These are phyloP conservation scores for Yamadazyma siamensis DNA, from an alignment of 1,139 yeast species.

Conservation along the genomic window DNA sequence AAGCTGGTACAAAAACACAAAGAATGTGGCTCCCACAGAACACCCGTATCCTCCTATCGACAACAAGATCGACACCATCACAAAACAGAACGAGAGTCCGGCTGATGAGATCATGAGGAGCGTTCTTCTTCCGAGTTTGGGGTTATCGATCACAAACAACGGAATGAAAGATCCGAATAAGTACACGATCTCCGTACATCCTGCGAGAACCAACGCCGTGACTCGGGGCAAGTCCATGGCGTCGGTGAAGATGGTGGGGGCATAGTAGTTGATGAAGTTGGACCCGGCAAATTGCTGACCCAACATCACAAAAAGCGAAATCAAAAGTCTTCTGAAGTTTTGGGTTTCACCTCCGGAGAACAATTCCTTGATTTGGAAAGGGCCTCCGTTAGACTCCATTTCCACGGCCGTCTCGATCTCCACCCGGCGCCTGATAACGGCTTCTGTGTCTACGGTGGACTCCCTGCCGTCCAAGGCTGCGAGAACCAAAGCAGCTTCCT, in stretches of 20 bases:
- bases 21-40: slow-evolving; percentile 24
- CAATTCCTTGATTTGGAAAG: slow-evolving; percentile 21
- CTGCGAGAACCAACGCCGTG: slow-evolving; percentile 29
- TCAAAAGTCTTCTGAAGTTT: slow-evolving; percentile 41
- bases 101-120: slow-evolving; percentile 49
- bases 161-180: slow-evolving; percentile 41
- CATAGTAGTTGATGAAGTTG: slow-evolving; percentile 30
- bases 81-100: slow-evolving; percentile 37
- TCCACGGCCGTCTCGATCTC: slow-evolving; percentile 6
- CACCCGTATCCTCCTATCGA: slow-evolving; percentile 15
- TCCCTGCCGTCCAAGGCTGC: slow-evolving; percentile 11
- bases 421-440: slow-evolving; percentile 2
- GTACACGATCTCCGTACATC: slow-evolving; percentile 28
- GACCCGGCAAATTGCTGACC: slow-evolving; percentile 41
- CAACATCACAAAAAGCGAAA: slow-evolving; percentile 42
- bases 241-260: slow-evolving; percentile 37
- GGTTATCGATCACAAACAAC: slow-evolving; percentile 45
- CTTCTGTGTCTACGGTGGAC: slow-evolving; percentile 3
- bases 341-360: slow-evolving; percentile 33
- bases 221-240: slow-evolving; percentile 35
- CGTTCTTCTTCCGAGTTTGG: slow-evolving; percentile 49
- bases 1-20: slow-evolving; percentile 29
- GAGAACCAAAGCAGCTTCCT: slow-evolving; percentile 37
- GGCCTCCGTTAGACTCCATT: slow-evolving; percentile 17
- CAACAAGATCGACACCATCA: slow-evolving; percentile 20